These are phyloP conservation scores for Tolypocladium pustulatum DNA, from an alignment of 2,329 filamentous ascomycete genomes.

Conservation along the genomic window DNA sequence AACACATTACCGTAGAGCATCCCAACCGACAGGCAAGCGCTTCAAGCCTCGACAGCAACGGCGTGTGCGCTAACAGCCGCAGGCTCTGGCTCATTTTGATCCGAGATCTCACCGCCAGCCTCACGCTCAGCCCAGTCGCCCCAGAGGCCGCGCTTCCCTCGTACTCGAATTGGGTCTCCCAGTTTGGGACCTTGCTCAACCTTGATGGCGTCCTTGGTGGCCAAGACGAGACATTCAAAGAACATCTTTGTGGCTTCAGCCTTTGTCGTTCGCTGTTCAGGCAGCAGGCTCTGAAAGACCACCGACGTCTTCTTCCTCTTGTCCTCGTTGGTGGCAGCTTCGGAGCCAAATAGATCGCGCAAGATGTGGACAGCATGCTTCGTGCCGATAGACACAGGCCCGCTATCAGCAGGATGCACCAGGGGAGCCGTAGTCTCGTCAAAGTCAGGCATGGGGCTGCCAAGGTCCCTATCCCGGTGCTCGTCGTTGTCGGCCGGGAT, in stretches of 20 bases:
- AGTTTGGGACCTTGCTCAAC: constrained; percentile 76
- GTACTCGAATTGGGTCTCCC: constrained; percentile 70
- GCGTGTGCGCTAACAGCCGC: constrained; percentile 18
- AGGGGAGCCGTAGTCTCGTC: constrained; percentile 70
- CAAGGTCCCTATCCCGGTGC: constrained; percentile 30
- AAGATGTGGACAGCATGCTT: constrained; percentile 94
- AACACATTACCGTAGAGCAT: not conserved
- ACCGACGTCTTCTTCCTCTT: constrained; percentile 68
- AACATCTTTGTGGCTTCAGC: constrained; percentile 99
- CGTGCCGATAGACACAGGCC: constrained; percentile 80
- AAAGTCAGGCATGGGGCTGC: constrained; percentile 49
- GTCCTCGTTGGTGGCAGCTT: constrained; percentile 56
- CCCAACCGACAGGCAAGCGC: not conserved
- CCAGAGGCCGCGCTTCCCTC: constrained; percentile 93
- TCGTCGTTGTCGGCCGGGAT: constrained; percentile 51
- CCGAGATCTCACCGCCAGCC: constrained; percentile 51
- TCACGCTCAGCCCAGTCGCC: constrained; percentile 85
- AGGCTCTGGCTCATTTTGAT: constrained; percentile 33
- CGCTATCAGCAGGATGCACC: constrained; percentile 72
- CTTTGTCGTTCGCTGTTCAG: constrained; percentile 68
- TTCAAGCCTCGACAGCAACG: constrained; percentile 28
- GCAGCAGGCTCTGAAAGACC: constrained; percentile 84
- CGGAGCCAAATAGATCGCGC: constrained; percentile 72
- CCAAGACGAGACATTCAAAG: constrained; percentile 90
- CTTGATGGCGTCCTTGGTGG: constrained; percentile 96